phyloP scores from a whole-genome alignment of 2,329 filamentous ascomycete species.

The Huntiella bhutanensis region DNA sequence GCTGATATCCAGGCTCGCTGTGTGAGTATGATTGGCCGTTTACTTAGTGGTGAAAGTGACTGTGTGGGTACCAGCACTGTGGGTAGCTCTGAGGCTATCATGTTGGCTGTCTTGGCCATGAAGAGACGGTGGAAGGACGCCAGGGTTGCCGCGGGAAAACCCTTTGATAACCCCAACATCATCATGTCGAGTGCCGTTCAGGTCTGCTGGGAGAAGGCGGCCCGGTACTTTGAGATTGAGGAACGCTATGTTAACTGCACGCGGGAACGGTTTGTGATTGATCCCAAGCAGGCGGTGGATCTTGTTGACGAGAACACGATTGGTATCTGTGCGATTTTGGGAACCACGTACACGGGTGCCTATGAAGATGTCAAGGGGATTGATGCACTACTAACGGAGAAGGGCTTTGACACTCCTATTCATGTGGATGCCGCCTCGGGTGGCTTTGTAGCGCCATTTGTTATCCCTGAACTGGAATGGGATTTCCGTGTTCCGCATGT shows the following conservation, averaged over 20 bases:
- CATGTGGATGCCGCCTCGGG: slow-evolving; percentile 88
- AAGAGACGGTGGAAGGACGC: slow-evolving; percentile 87
- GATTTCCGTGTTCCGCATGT: slow-evolving; percentile 82
- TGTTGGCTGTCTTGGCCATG: slow-evolving; percentile 73
- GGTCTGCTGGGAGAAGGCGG: slow-evolving; percentile 91
- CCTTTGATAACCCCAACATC: slow-evolving; percentile 66
- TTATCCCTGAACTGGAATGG: slow-evolving; percentile 68
- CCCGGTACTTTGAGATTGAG: slow-evolving; percentile 80
- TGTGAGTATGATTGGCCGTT: slow-evolving; percentile 71
- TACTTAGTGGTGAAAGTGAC: slow-evolving; percentile 56
- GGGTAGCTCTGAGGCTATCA: slow-evolving; percentile 77
- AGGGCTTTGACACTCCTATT: slow-evolving; percentile 61
- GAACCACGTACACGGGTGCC: slow-evolving; percentile 75
- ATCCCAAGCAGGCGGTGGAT: slow-evolving; percentile 40
- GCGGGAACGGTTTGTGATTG: slow-evolving; percentile 41
- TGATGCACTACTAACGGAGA: slow-evolving; percentile 67
- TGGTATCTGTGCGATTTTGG: slow-evolving; percentile 79
- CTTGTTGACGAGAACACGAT: slow-evolving; percentile 56
- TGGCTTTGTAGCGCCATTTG: slow-evolving; percentile 85
- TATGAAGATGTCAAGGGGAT: slow-evolving; percentile 88
- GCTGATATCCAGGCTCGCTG: slow-evolving; percentile 84
- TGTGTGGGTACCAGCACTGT: slow-evolving; percentile 77
- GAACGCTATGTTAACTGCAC: slow-evolving; percentile 60
- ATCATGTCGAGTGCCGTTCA: slow-evolving; percentile 89
- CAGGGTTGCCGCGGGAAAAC: slow-evolving; percentile 65